A percentile compares a stretch with the other conserved stretches of the same genome.
phyloP scores from a whole-genome alignment of 2,329 filamentous ascomycete genomes.

The Teratosphaeriaceae sp. region DNA sequence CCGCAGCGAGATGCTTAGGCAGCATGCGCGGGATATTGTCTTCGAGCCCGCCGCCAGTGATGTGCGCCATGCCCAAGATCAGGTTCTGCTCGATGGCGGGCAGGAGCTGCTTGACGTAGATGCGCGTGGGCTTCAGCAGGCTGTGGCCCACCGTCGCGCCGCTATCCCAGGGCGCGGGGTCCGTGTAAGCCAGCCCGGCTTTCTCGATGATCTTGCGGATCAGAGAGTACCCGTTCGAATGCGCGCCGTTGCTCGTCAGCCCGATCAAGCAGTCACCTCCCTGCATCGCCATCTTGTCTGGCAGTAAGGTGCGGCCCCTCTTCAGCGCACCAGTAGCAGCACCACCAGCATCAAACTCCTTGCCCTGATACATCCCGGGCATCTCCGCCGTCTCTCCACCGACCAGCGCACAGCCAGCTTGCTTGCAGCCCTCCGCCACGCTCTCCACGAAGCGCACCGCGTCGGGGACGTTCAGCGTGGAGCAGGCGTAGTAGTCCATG shows the following conservation, averaged over 20 bases:
- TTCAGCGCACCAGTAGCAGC: conserved; percentile 80
- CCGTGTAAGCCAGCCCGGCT: conserved; percentile 63
- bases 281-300: conserved; percentile 67
- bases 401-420: conserved; percentile 83
- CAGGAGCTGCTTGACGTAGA: conserved; percentile 73
- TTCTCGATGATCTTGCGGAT: conserved; percentile 81
- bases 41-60: conserved; percentile 85
- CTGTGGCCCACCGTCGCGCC: conserved; percentile 61
- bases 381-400: conserved; percentile 98
- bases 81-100: conserved; percentile 54
- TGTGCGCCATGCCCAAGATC: conserved; percentile 91
- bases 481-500: conserved; percentile 96
- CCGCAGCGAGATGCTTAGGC: conserved; percentile 67
- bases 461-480: conserved; percentile 69
- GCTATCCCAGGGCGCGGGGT: conserved; percentile 68
- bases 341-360: conserved; percentile 90
- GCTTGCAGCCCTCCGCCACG: conserved; percentile 78
- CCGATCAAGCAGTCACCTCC: conserved; percentile 81
- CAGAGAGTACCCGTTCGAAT: conserved; percentile 98
- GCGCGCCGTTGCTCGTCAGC: conserved; percentile 75
- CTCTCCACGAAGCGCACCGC: conserved; percentile 85
- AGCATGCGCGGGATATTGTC: conserved; percentile 97
- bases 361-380: conserved; percentile 85
- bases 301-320: conserved; percentile 60
- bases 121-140: conserved; percentile 81